phyloP scores from a whole-genome alignment of 805 yeast species.

The Diddensiella caesifluorescens region DNA sequence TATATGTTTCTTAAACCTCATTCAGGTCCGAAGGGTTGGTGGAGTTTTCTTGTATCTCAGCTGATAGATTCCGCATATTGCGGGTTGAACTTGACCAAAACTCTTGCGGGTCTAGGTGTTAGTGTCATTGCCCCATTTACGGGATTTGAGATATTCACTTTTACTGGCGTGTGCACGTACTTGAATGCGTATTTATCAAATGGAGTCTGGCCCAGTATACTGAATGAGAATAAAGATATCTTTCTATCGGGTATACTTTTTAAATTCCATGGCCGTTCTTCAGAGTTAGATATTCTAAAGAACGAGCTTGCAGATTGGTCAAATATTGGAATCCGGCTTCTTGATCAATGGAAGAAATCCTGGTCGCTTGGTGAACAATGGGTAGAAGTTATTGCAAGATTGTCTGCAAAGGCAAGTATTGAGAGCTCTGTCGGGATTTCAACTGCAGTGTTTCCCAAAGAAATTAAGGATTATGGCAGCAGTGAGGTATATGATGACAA shows the following conservation, averaged over 20 bases:
- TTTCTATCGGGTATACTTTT: not conserved
- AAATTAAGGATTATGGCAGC: conserved; percentile 7
- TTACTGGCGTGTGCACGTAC: conserved; percentile 15
- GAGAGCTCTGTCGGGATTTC: not conserved
- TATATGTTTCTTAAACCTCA: conserved; percentile 8
- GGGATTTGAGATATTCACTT: conserved; percentile 14
- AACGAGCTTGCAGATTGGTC: not conserved
- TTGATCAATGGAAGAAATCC: conserved; percentile 7
- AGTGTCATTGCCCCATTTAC: conserved; percentile 14
- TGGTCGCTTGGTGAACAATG: conserved; percentile 1
- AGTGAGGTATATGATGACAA: not conserved
- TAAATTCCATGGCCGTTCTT: not conserved
- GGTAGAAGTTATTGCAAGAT: conserved; percentile 2
- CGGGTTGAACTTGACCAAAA: conserved; percentile 1
- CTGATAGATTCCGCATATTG: conserved; percentile 4
- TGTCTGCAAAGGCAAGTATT: not conserved
- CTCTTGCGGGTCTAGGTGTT: conserved; percentile 3
- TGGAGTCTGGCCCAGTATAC: not conserved
- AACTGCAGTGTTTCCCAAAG: not conserved
- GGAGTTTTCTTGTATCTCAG: conserved; percentile 3
- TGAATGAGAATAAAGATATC: too few relatives aligned
- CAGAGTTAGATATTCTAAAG: not conserved
- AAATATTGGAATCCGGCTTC: conserved; percentile 2
- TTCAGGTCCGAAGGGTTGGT: conserved; percentile 12
- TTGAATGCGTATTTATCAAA: conserved; percentile 10